phyloP scores from a whole-genome alignment of 192 early-diverging fungal genomes.

The Gorgonomyces haynaldii region DNA sequence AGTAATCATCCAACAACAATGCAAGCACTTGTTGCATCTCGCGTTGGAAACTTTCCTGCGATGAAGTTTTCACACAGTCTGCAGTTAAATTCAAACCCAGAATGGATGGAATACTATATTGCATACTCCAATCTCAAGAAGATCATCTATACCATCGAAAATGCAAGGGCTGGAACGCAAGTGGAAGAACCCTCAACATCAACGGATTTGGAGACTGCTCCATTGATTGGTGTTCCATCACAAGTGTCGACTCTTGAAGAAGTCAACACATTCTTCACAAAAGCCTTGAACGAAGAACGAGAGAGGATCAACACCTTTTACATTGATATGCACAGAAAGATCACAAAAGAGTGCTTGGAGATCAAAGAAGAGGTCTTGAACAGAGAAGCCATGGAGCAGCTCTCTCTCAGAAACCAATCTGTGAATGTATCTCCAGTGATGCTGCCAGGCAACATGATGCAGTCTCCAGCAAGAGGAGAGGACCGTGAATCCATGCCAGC shows the following conservation, averaged over 20 bases:
- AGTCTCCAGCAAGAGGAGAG: neutral
- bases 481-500: conserved; percentile 5
- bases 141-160: conserved; percentile 35
- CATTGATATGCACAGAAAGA: conserved; percentile 9
- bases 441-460: neutral
- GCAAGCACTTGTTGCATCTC: too few species aligned
- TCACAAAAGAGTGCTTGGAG: too few species aligned
- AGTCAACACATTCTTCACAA: conserved; percentile 6
- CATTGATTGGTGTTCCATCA: neutral
- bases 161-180: conserved; percentile 27
- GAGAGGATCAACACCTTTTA: neutral
- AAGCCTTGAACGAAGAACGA: neutral
- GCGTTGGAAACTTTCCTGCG: too few species aligned
- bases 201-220: conserved; percentile 18
- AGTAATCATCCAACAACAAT: too few species aligned
- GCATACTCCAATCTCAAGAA: conserved; percentile 38
- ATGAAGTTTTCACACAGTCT: conserved; percentile 94
- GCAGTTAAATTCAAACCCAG: conserved; percentile 74
- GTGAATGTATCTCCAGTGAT: conserved; percentile 18
- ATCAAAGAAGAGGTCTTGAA: too few species aligned
- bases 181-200: conserved; percentile 19
- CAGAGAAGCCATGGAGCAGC: too few species aligned
- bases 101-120: conserved; percentile 41
- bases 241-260: neutral
- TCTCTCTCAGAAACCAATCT: conserved; percentile 13